Conservation (phyloP, 108 stramenopile genomes). For the Cyclotella atomus region DNA sequence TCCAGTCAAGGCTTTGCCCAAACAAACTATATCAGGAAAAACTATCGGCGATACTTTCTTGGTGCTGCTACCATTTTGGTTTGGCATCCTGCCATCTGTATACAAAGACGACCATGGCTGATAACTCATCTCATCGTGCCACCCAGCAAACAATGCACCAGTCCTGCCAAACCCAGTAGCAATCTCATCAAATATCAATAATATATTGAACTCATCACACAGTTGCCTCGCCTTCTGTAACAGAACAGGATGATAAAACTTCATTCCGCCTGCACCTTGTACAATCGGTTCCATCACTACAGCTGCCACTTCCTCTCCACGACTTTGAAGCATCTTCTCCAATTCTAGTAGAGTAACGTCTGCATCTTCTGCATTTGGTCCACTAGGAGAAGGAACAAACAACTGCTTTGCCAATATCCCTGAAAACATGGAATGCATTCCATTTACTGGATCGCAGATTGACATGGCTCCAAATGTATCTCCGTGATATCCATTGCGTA, state of each 20-base stretch:
- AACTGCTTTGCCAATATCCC: constrained; percentile 58
- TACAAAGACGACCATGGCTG: constrained; percentile 49
- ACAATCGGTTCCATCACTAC: constrained; percentile 93
- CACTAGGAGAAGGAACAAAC: constrained; percentile 59
- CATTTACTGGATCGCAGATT: constrained; percentile 87
- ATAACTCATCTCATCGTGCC: constrained; percentile 54
- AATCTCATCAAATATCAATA: constrained; percentile 91
- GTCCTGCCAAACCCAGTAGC: constrained; percentile 92
- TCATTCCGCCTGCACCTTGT: constrained; percentile 92
- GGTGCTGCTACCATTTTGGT: not conserved
- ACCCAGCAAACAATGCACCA: constrained; percentile 81
- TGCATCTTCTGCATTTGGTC: constrained; percentile 31
- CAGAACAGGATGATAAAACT: constrained; percentile 77
- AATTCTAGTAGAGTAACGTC: constrained; percentile 49
- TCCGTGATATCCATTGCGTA: constrained; percentile 89
- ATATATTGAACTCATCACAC: constrained; percentile 71
- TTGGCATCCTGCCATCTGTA: not conserved
- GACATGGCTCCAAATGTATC: constrained; percentile 92
- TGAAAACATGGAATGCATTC: constrained; percentile 79
- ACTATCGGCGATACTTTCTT: constrained; percentile 18
- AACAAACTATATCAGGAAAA: constrained; percentile 82
- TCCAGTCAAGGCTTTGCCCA: constrained; percentile 88
- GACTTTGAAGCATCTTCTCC: constrained; percentile 33
- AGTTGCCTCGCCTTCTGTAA: constrained; percentile 63
- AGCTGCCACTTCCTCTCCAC: constrained; percentile 78